Conservation (phyloP, 495 filamentous ascomycete species). For the Podospora sp. region DNA sequence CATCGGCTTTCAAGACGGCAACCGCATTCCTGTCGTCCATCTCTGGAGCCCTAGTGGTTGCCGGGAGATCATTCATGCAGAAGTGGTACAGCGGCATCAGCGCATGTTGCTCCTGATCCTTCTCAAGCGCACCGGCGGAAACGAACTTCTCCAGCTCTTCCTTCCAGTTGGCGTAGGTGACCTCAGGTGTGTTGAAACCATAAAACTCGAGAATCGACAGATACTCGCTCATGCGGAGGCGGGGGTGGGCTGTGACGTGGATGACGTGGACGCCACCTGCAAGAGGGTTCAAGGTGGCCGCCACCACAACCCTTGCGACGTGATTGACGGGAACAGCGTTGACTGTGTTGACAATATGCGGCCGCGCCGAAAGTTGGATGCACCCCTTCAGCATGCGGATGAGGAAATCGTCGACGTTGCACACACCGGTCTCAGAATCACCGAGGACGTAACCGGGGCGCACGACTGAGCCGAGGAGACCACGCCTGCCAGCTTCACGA, state of each 20-base stretch:
- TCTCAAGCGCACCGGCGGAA: conserved; percentile 50
- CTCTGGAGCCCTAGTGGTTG: conserved; percentile 75
- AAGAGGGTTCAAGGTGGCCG: conserved; percentile 64
- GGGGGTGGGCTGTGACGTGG: conserved; percentile 72
- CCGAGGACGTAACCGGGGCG: conserved; percentile 88
- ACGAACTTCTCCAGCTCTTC: conserved; percentile 64
- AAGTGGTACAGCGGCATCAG: conserved; percentile 87
- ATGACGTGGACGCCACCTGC: conserved; percentile 61
- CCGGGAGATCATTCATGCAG: conserved; percentile 75
- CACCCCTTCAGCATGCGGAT: conserved; percentile 88
- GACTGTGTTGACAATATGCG: conserved; percentile 82
- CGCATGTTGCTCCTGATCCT: conserved; percentile 67
- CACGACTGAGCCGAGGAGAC: conserved; percentile 74
- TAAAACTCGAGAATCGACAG: conserved; percentile 70
- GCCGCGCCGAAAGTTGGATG: conserved; percentile 72
- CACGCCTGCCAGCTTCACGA: conserved; percentile 75
- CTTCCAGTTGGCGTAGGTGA: conserved; percentile 63
- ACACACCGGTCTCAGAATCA: conserved; percentile 69
- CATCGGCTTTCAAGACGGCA: conserved; percentile 62
- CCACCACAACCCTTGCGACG: conserved; percentile 77
- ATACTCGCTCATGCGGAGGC: conserved; percentile 78
- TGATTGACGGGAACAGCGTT: conserved; percentile 90
- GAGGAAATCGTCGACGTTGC: conserved; percentile 90
- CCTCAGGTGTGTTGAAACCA: conserved; percentile 73
- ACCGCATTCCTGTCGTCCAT: conserved; percentile 76